A percentile compares a stretch with the other conserved stretches of the same genome.
Conservation (phyloP, 768 basidiomycete genomes). For the Naganishia vishniacii region DNA sequence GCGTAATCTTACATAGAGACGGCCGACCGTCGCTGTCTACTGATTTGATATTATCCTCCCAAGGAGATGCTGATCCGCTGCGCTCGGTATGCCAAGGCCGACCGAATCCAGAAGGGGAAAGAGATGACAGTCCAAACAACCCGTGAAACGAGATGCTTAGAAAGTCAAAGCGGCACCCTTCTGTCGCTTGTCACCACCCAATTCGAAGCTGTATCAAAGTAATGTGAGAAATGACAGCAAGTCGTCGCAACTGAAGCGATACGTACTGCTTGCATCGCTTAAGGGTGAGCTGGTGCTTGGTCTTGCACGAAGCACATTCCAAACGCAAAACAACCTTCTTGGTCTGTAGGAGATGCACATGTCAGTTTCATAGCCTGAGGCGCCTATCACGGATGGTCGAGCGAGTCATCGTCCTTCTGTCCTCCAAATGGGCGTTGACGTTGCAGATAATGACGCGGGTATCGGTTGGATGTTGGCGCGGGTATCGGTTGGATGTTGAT, state of each 20-base stretch:
- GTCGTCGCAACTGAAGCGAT: background rate
- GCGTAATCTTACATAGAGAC: background rate
- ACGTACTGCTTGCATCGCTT: constrained; percentile 99
- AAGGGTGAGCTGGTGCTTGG: constrained; percentile 90
- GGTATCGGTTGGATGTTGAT: too few species aligned
- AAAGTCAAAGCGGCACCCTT: constrained; percentile 93
- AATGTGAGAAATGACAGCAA: constrained; percentile 16
- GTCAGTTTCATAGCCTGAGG: background rate
- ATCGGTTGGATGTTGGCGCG: too few species aligned
- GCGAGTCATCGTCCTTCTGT: background rate
- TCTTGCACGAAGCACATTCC: constrained; percentile 97
- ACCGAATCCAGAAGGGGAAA: constrained; percentile 1
- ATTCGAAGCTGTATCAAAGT: constrained; percentile 69
- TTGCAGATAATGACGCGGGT: too few species aligned
- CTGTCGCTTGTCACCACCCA: constrained; percentile 99
- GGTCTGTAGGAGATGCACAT: constrained; percentile 51
- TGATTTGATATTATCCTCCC: too few species aligned
- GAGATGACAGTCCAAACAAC: constrained; percentile 11
- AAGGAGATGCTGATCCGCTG: background rate
- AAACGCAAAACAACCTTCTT: constrained; percentile 99
- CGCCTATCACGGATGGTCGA: background rate
- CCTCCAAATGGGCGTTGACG: background rate
- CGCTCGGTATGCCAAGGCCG: background rate
- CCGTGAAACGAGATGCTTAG: constrained; percentile 39
- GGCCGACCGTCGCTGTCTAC: background rate